phyloP scores from a whole-genome alignment of 2,329 filamentous ascomycete species.

The Penicillium olsonii region DNA sequence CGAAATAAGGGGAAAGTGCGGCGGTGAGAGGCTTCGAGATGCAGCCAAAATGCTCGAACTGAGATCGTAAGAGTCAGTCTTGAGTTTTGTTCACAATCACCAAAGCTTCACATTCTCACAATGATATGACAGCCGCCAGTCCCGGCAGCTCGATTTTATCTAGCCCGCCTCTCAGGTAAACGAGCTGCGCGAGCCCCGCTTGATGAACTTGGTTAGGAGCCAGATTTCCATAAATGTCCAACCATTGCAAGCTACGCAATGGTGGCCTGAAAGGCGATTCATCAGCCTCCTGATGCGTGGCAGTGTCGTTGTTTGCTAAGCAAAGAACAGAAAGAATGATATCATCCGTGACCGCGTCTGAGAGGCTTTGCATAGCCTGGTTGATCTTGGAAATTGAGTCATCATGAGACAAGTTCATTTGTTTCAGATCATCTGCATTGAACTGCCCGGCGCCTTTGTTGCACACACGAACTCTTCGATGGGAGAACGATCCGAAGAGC shows the following conservation, averaged over 20 bases:
- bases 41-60: slow-evolving; percentile 5
- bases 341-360: slow-evolving; percentile 9
- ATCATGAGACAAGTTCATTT: slow-evolving; percentile 3
- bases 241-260: slow-evolving; percentile 18
- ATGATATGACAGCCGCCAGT: slow-evolving; percentile 31
- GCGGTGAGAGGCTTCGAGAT: background rate
- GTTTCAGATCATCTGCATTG: slow-evolving; percentile 6
- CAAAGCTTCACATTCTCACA: slow-evolving; percentile 13
- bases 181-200: slow-evolving; percentile 12
- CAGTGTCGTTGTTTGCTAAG: background rate
- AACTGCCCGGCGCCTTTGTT: slow-evolving; percentile 8
- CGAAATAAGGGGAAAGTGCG: slow-evolving; percentile 2
- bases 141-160: slow-evolving; percentile 29
- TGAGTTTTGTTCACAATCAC: background rate
- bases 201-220: slow-evolving; percentile 14
- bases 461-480: slow-evolving; percentile 5
- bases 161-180: slow-evolving; percentile 14
- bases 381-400: slow-evolving; percentile 12
- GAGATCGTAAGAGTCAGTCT: background rate
- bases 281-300: background rate
- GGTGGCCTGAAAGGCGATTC: slow-evolving; percentile 13
- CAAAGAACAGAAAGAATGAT: background rate
- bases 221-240: slow-evolving; percentile 18
- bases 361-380: background rate
- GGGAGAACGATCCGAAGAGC: slow-evolving; percentile 15